These are phyloP conservation scores for Crithidia expoeki DNA, from an alignment of 208 protist species.

Conservation along the genomic window DNA sequence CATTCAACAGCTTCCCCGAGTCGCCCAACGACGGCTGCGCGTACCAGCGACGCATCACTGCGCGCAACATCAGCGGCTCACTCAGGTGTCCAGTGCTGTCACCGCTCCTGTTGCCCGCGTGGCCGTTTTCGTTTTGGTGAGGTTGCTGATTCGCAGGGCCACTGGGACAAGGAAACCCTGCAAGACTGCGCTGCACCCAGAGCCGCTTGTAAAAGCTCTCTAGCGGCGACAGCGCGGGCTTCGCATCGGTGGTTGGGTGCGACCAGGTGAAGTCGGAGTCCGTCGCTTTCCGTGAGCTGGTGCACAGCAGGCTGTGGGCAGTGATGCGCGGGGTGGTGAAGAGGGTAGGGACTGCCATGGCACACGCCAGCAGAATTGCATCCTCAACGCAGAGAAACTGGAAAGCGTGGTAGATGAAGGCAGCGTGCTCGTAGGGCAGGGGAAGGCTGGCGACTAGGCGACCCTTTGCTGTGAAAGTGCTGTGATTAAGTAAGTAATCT, in stretches of 20 bases:
- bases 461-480: slow-evolving; percentile 52
- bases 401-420: slow-evolving; percentile 67
- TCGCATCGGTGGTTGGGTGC: slow-evolving; percentile 5
- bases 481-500: slow-evolving; percentile 26
- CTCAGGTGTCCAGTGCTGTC: slow-evolving; percentile 49
- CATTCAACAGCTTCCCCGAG: slow-evolving; percentile 22
- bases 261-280: slow-evolving; percentile 15
- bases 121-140: background rate
- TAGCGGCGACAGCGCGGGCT: slow-evolving; percentile 44
- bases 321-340: slow-evolving; percentile 43
- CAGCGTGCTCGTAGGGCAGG: slow-evolving; percentile 57
- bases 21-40: slow-evolving; percentile 36
- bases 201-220: slow-evolving; percentile 38
- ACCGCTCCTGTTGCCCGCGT: background rate
- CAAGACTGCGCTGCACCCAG: slow-evolving; percentile 39
- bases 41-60: slow-evolving; percentile 73
- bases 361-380: slow-evolving; percentile 72
- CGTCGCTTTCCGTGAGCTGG: background rate
- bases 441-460: slow-evolving; percentile 63
- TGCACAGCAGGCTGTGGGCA: slow-evolving; percentile 14
- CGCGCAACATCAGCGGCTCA: slow-evolving; percentile 69
- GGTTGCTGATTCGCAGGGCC: background rate
- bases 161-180: slow-evolving; percentile 19
- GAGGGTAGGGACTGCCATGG: slow-evolving; percentile 72
- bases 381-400: slow-evolving; percentile 79